Percentiles rank a stretch among this genome's conserved stretches.
Evolutionary conservation across 352 stramenopile genomes (phyloP).

Genomic region (Globisporangium nagaii): DNA sequence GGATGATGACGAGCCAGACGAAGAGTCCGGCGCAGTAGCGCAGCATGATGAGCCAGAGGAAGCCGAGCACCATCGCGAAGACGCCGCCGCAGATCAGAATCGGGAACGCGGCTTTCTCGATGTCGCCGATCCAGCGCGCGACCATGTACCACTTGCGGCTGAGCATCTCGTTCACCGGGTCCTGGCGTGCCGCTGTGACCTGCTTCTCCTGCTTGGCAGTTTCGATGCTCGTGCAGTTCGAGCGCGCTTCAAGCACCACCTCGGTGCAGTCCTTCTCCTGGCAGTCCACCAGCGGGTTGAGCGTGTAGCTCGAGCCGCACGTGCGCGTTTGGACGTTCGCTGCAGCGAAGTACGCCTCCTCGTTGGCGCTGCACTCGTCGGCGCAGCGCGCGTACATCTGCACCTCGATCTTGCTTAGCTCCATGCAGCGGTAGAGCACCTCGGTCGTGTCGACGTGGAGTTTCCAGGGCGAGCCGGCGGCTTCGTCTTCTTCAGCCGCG

Average conservation of each 20-base stretch:
- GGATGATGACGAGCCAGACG: slow-evolving; percentile 73
- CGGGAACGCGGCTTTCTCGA: slow-evolving; percentile 69
- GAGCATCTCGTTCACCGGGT: slow-evolving; percentile 52
- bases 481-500: slow-evolving; percentile 35
- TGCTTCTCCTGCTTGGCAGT: slow-evolving; percentile 33
- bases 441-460: slow-evolving; percentile 56
- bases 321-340: slow-evolving; percentile 18
- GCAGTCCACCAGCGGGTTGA: slow-evolving; percentile 54
- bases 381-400: slow-evolving; percentile 41
- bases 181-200: slow-evolving; percentile 29
- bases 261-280: slow-evolving; percentile 40
- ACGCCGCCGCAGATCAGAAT: slow-evolving; percentile 72
- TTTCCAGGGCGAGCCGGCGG: slow-evolving; percentile 53
- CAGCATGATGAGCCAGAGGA: slow-evolving; percentile 72
- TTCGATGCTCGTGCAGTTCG: slow-evolving; percentile 55
- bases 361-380: slow-evolving; percentile 51
- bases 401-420: slow-evolving; percentile 48
- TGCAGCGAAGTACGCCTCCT: slow-evolving; percentile 26
- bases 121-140: slow-evolving; percentile 66
- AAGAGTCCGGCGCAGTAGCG: slow-evolving; percentile 74
- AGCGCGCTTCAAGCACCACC: slow-evolving; percentile 26
- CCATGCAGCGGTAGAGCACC: slow-evolving; percentile 66
- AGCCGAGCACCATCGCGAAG: slow-evolving; percentile 59
- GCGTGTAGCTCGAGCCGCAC: slow-evolving; percentile 32
- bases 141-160: slow-evolving; percentile 70